These are phyloP conservation scores for Claviceps sp. DNA, from an alignment of 2,329 filamentous ascomycete species.

Conservation along the genomic window DNA sequence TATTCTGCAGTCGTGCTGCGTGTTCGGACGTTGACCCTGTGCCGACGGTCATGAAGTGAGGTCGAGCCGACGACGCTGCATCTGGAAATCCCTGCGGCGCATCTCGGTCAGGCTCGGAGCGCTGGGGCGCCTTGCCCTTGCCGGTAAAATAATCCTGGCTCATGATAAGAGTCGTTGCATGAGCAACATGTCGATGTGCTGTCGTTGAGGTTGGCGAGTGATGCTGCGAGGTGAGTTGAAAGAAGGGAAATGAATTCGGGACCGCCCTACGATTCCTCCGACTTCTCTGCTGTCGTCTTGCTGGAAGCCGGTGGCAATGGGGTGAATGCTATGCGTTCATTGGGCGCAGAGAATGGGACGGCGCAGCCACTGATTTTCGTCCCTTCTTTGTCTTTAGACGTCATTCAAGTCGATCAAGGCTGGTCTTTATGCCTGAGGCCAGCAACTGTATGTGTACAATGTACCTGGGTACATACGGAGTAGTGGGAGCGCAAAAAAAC, in stretches of 20 bases:
- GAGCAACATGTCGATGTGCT: constrained; percentile 21
- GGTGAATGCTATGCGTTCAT: not conserved
- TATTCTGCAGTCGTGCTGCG: constrained; percentile 64
- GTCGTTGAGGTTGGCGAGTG: not conserved
- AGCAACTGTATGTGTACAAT: too few species aligned
- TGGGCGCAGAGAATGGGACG: not conserved
- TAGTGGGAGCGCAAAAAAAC: too few species aligned
- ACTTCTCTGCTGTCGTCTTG: not conserved
- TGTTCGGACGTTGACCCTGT: constrained; percentile 69
- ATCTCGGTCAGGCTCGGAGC: constrained; percentile 18
- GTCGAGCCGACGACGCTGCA: constrained; percentile 23
- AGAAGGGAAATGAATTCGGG: not conserved
- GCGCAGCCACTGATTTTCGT: not conserved
- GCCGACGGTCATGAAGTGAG: constrained; percentile 80
- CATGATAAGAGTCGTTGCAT: constrained; percentile 29
- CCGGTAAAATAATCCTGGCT: constrained; percentile 44
- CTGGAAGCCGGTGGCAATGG: not conserved
- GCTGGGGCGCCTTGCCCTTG: constrained; percentile 37
- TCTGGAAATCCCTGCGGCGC: constrained; percentile 11
- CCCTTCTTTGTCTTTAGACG: too few species aligned
- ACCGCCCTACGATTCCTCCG: not conserved
- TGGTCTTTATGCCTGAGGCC: too few species aligned
- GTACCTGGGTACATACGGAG: too few species aligned
- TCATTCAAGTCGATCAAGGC: too few species aligned
- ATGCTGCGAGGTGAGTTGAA: not conserved